A percentile compares a stretch with the other conserved stretches of the same genome.
phyloP scores from a whole-genome alignment of 192 early-diverging fungal genomes.

The Linnemannia elongata region DNA sequence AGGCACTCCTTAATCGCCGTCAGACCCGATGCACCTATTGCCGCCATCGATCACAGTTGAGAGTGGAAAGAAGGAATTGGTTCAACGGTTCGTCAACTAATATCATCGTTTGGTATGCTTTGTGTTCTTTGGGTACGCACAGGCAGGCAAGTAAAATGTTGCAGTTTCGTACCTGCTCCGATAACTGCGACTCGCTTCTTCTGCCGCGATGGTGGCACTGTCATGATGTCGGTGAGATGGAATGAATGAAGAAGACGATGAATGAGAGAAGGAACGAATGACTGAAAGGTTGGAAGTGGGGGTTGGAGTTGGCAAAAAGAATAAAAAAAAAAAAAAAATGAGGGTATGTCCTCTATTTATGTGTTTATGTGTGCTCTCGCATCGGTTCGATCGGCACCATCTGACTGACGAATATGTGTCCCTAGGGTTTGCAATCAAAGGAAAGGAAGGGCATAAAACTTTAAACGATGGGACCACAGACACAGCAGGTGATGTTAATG shows the following conservation, averaged over 20 bases:
- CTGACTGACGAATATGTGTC: no score
- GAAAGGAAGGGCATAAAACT: no score
- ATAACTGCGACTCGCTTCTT: slow-evolving; percentile 16
- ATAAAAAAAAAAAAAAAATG: neutral
- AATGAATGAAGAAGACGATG: neutral
- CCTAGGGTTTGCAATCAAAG: no score
- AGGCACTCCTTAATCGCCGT: slow-evolving; percentile 69
- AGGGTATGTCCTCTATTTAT: neutral
- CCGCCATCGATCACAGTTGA: no score
- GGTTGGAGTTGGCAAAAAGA: neutral
- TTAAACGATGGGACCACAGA: no score
- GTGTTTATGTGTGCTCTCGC: no score
- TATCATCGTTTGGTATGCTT: no score
- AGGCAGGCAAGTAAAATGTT: neutral
- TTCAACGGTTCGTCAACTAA: neutral
- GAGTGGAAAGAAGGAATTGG: neutral
- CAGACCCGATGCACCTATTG: slow-evolving; percentile 65
- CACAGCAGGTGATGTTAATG: no score
- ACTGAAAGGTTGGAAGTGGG: neutral
- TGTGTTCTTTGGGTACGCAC: neutral
- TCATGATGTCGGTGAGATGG: neutral
- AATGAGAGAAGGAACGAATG: neutral
- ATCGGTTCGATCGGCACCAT: no score
- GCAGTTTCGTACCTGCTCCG: slow-evolving; percentile 14
- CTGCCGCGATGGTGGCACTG: neutral